A percentile compares a stretch with the other conserved stretches of the same genome.
phyloP scores from a whole-genome alignment of 106 monocot species.

The Vanilla planifolia region DNA sequence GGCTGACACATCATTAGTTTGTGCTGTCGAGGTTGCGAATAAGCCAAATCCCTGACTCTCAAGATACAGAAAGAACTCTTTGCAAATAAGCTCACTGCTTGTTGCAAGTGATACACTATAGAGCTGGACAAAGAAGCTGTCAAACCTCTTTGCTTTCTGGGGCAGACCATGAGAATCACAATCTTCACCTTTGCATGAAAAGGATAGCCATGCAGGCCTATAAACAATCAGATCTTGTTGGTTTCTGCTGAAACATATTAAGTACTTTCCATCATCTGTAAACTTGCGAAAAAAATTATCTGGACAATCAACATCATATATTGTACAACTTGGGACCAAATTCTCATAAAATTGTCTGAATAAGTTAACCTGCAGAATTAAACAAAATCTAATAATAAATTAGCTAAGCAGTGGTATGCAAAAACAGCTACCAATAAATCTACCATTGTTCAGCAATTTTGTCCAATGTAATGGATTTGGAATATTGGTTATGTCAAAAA shows the following conservation, averaged over 20 bases:
- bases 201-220: constrained; percentile 79
- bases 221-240: constrained; percentile 88
- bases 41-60: constrained; percentile 75
- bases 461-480: too few species aligned
- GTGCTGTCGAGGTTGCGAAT: constrained; percentile 95
- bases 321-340: constrained; percentile 75
- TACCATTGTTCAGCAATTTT: too few species aligned
- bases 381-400: too few species aligned
- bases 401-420: too few species aligned
- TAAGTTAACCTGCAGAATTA: constrained; percentile 66
- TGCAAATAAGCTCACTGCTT: constrained; percentile 78
- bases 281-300: constrained; percentile 87
- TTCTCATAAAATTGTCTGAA: constrained; percentile 91
- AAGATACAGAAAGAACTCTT: constrained; percentile 90
- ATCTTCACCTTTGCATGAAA: constrained; percentile 67
- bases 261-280: constrained; percentile 90
- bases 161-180: constrained; percentile 53
- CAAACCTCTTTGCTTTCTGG: constrained; percentile 64
- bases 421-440: too few species aligned
- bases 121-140: constrained; percentile 82
- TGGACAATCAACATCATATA: constrained; percentile 89
- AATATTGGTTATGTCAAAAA: too few species aligned
- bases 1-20: constrained; percentile 45
- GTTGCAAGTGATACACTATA: constrained; percentile 73
- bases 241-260: constrained; percentile 86